Evolutionary conservation across 2,329 filamentous ascomycete species (phyloP), one percentile per base, ranked within the genome.

Genomic region (Onygenales sp.): DNA sequence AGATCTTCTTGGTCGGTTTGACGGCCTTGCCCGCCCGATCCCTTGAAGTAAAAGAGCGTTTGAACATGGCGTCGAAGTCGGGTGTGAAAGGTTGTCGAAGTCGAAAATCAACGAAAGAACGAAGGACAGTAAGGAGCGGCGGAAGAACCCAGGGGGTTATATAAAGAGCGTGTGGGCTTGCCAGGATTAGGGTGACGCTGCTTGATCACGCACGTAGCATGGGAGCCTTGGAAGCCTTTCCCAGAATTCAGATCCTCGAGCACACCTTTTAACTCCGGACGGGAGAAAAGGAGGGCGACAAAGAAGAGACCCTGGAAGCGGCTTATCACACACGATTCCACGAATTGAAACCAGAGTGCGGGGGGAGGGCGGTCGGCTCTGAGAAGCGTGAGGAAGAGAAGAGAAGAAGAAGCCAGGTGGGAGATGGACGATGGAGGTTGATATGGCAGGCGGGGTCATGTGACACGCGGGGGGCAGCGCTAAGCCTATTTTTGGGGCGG

Each of bases 11-110:
- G 65, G 72, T 67, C 71, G 86, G 79, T 79, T 88, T 91, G 71
- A 83, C 80, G 73, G 86, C 80, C 83, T 95, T 96, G 77, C 88
- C 87, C 72, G 91, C 87, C 67, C 90, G 87, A 73, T 92, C 86
- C 72, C 85, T 86, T 63, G 86, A 85, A 71, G 84, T 80, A 76
- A 93, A 91, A 67, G 90, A 91, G 70, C 88, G 88, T 77, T 90
- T 94, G 80, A 95, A 95, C 88, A 95, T 95, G 72, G 69, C 77
- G 76, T 67, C 65, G 61, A 62, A 63, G 61, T 60, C 63, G 67
- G 71, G 54, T 57, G 54, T 52, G 59, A 58, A 56, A 56, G 58
- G 55, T 63, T 62, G 52, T 57, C 58, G 55, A 64, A 55, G 43
- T 56, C 55, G 34, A 59, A 52, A 53, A 61, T 68, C 67, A 74